These are phyloP conservation scores for Populus ilicifolia DNA, from an alignment of 345 rosid species.

Conservation along the genomic window DNA sequence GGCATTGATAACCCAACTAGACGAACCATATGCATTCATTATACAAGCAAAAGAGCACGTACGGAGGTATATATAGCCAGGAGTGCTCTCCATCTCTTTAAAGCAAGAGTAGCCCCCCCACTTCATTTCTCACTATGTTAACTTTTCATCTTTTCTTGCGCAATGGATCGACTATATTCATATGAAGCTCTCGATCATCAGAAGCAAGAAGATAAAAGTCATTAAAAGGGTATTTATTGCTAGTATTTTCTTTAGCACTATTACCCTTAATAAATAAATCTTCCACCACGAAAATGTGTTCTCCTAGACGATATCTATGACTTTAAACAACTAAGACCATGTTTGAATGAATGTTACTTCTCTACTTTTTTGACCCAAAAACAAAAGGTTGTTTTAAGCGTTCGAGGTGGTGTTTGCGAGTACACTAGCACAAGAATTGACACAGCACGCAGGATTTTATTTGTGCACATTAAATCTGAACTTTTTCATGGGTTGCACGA, in stretches of 20 bases:
- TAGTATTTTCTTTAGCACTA: not conserved
- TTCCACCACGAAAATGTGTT: not conserved
- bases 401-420: not conserved
- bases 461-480: not conserved
- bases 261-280: not conserved
- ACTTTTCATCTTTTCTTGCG: not conserved
- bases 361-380: conserved; percentile 19
- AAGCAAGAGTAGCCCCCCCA: not conserved
- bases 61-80: not conserved
- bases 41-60: not conserved
- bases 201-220: not conserved
- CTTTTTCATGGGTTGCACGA: not conserved
- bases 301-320: conserved; percentile 27
- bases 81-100: conserved; percentile 23
- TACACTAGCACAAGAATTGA: not conserved
- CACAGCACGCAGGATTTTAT: no score
- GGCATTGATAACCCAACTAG: conserved; percentile 9
- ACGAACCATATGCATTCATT: conserved; percentile 14
- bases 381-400: not conserved
- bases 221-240: not conserved
- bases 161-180: not conserved
- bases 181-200: not conserved
- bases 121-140: no score
- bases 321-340: conserved; percentile 21
- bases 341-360: conserved; percentile 7